A percentile compares a stretch with the other conserved stretches of the same genome.
Conservation (phyloP, 441 rosid genomes). For the Euphorbia neoarborescens region DNA sequence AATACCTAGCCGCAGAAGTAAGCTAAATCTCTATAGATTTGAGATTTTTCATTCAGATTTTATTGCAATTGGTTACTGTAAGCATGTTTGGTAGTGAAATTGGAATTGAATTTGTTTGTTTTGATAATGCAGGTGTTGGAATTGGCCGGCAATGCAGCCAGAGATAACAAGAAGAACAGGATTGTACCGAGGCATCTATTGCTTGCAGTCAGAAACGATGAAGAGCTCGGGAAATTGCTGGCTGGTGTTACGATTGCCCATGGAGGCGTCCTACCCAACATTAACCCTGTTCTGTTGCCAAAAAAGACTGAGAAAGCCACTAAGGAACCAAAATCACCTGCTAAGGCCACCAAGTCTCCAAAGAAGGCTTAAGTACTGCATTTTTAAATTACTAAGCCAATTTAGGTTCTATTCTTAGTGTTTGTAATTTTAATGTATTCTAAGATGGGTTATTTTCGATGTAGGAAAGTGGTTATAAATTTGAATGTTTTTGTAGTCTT, state of each 20-base stretch:
- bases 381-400: too few relatives aligned
- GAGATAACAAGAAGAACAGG: slow-evolving; percentile 19
- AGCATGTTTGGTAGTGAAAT: not conserved
- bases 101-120: not conserved
- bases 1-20: slow-evolving; percentile 25
- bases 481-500: not conserved
- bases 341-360: slow-evolving; percentile 19
- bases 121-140: slow-evolving; percentile 8
- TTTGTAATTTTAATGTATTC: not conserved
- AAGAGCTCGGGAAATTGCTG: slow-evolving; percentile 20
- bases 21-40: not conserved
- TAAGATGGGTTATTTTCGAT: not conserved
- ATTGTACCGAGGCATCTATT: slow-evolving; percentile 17
- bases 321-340: slow-evolving; percentile 20
- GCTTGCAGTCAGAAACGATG: slow-evolving; percentile 22
- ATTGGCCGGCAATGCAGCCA: slow-evolving; percentile 17
- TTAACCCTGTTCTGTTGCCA: slow-evolving; percentile 18
- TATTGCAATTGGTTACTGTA: not conserved
- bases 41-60: too few relatives aligned
- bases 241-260: slow-evolving; percentile 23
- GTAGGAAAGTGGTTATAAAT: not conserved
- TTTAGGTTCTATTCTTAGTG: not conserved
- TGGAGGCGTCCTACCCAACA: slow-evolving; percentile 23
- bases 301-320: slow-evolving; percentile 16
- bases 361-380: slow-evolving; percentile 10